phyloP scores from a whole-genome alignment of 768 basidiomycete species.

The Mycena kentingensis region DNA sequence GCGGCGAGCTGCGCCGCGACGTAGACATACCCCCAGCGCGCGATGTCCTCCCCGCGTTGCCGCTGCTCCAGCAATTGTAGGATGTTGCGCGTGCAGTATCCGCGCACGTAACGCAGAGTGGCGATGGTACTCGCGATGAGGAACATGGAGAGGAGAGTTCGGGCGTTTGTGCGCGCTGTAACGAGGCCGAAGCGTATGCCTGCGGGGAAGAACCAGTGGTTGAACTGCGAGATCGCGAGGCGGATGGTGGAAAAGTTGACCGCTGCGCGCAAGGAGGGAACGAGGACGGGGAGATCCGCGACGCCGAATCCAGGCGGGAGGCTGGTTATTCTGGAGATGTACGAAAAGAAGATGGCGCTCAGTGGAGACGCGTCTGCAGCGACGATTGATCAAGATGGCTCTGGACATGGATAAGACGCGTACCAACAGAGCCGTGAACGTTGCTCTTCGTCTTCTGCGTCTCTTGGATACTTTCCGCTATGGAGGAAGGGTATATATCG shows the following conservation, averaged over 20 bases:
- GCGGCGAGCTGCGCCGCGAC: constrained; percentile 3
- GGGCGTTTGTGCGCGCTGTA: background rate
- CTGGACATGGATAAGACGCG: background rate
- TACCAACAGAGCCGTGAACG: constrained; percentile 9
- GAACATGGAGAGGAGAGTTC: background rate
- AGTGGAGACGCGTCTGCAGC: constrained; percentile 4
- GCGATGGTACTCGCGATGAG: constrained; percentile 1
- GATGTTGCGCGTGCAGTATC: constrained; percentile 4
- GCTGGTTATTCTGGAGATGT: constrained; percentile 1
- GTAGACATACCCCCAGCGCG: constrained; percentile 4
- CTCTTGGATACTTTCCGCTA: background rate
- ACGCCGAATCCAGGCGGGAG: constrained; percentile 8
- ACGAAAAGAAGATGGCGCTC: constrained; percentile 5
- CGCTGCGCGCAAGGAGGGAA: constrained; percentile 1
- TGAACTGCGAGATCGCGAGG: background rate
- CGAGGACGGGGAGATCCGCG: constrained; percentile 8
- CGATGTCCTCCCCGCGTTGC: no score
- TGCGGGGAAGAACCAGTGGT: background rate
- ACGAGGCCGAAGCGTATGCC: constrained; percentile 8
- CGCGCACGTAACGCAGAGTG: background rate
- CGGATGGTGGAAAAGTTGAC: constrained; percentile 7
- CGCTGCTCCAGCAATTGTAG: background rate
- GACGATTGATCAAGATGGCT: background rate
- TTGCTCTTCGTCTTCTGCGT: no score
- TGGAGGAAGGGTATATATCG: background rate